Evolutionary conservation across 495 filamentous ascomycete genomes (phyloP), one percentile per base, ranked within the genome.

Genomic region (Neurospora sp.): DNA sequence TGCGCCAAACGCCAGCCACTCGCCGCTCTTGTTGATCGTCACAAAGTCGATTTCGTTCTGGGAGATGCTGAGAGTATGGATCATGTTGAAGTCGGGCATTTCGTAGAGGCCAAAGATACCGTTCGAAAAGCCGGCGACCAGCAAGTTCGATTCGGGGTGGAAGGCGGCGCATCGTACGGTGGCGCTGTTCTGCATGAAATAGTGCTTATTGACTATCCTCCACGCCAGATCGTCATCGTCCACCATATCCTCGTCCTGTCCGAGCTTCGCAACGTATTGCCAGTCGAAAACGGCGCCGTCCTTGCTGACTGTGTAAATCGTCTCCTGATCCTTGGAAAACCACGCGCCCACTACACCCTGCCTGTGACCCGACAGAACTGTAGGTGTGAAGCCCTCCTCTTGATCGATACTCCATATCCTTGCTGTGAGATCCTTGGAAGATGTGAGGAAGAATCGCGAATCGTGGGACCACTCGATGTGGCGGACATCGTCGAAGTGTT

Each of bases 1-100:
- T 5, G 96, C 94, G n/a, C 95, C 96, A 81, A 99, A 97, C 8
- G 96, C 96, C 39, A 99, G 86, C 96, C 96, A 99, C 83, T 97
- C 96, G 71, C 95, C 96, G 39, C 93, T 90, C 78, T 92, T 91
- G 82, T 98, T 98, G 74, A 97, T 90, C 3, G 93, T 92, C 62
- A 98, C 92, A 77, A 91, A 93, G 77, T 97, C 94, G 75, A 99
- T 97, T 73, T 94, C 94, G 78, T 94, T 95, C 77, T 98, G 94
- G 1, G 96, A 98, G 76, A 99, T 94, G 82, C 94, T 97, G 71
- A 84, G 78, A 19, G 90, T 94, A 77, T 99, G 96, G 62, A 99
- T 97, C 82, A 90, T 90, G 82, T 92, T 97, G 85, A 98, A 98
- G 70, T 95, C 93, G n/a, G 96, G 96, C 81, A 99, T 87, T 77